Base-by-base conservation (phyloP, 1,139 yeast genomes). In the Magnusiomyces tetraspermus region DNA sequence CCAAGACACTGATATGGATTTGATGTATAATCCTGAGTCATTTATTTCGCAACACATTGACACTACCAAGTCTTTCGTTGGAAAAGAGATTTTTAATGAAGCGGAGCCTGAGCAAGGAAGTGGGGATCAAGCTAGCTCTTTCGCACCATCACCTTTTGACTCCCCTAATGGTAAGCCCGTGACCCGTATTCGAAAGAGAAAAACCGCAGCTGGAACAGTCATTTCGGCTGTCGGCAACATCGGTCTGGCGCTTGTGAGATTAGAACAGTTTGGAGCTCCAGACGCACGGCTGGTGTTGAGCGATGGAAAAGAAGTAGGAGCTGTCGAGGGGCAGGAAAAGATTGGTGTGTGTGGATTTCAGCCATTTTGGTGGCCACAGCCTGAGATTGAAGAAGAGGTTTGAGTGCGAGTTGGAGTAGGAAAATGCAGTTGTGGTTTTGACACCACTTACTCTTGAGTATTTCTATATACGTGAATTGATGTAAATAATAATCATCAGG, bases 291-390 rank as follows among this genome's bases (percentile, higher is more conserved):
- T 70, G 53, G 64, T 61, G 49, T 54, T 71, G 26, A 66, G 40
- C 26, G 51, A 47, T 19, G 33, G 65, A 48, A 45, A 64, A 1
- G 65, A 68, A 5, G 60, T 62, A 4, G 62, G 62, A 1, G 53
- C 56, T 21, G 54, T 62, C 26, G 58, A 59, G 8, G 60, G 58
- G 1, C 53, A 56, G n/a, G 48, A 62, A 17, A 61, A 64, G 52
- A 55, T 74, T 30, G 77, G 77, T 0, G 66, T 80, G 17, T 76
- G 74, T 58, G 82, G 78, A 0, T 72, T 69, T 55, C 69, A 71
- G 28, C 88, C 89, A 0, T 79, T 75, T 49, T 82, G 86, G 86
- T 83, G 87, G 87, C 86, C 87, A 11, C 33, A 28, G 11, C 33
- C 33, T 11, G 33, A 28, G 11, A 28, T 28, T 6, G 6, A 28